Conservation (phyloP, 495 filamentous ascomycete species). For the Beverwykella pulmonaria region DNA sequence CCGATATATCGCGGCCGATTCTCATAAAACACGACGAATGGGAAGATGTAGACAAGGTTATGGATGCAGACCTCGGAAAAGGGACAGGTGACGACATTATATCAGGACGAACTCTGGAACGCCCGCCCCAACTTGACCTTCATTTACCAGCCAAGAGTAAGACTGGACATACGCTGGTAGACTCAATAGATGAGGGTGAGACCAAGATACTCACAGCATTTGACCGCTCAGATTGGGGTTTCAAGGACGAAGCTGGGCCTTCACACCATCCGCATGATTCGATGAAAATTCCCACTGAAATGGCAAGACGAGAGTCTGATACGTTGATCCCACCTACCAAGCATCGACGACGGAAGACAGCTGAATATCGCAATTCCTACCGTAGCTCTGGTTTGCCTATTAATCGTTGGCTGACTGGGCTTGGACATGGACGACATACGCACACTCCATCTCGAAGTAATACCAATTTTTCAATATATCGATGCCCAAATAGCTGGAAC, state of each 20-base stretch:
- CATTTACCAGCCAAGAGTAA: slow-evolving; percentile 10
- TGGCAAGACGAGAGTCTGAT: slow-evolving; percentile 37
- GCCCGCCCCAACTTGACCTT: slow-evolving; percentile 36
- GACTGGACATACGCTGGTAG: slow-evolving; percentile 22
- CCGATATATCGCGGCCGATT: slow-evolving; percentile 41
- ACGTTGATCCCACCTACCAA: slow-evolving; percentile 28
- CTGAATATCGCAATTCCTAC: slow-evolving; percentile 17
- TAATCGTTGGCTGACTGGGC: slow-evolving; percentile 29
- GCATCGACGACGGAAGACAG: slow-evolving; percentile 19
- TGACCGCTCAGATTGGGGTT: slow-evolving; percentile 41
- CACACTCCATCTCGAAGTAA: slow-evolving; percentile 26
- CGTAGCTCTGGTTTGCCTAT: slow-evolving; percentile 32
- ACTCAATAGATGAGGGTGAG: slow-evolving; percentile 39
- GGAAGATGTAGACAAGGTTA: slow-evolving; percentile 6
- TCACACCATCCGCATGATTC: slow-evolving; percentile 43
- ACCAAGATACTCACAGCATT: slow-evolving; percentile 36
- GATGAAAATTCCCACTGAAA: slow-evolving; percentile 44
- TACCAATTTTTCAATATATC: slow-evolving; percentile 12
- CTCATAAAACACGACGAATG: slow-evolving; percentile 20
- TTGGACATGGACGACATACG: slow-evolving; percentile 29
- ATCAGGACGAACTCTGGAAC: slow-evolving; percentile 24
- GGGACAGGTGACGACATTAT: slow-evolving; percentile 8
- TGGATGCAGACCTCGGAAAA: slow-evolving; percentile 40
- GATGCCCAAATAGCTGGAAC: slow-evolving; percentile 29
- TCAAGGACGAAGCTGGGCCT: slow-evolving; percentile 22